Evolutionary conservation across 108 stramenopile species (phyloP), one percentile per base, ranked within the genome.

Genomic region (Cyclotella distinguenda): DNA sequence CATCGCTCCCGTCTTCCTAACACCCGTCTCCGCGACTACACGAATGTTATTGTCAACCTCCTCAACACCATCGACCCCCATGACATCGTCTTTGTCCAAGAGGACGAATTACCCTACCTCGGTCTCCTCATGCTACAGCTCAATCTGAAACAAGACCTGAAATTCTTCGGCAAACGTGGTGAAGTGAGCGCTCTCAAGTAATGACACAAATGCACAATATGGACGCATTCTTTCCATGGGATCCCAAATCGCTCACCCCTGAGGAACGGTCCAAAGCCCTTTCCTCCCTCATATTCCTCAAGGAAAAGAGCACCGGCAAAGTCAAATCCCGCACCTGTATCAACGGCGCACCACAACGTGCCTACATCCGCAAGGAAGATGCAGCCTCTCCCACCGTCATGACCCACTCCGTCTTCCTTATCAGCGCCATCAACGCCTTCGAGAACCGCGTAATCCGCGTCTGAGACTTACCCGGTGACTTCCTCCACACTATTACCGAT

Each of bases 231-330:
- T 49, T 72, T 32, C 70, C 74, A 0, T 21, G 44, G 19, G 22
- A 77, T 40, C n/a, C 44, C 0, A 36, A 27, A 0, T 25, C 47
- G 3, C 67, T 84, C 7, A 69, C 56, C 0, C 9, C 22, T n/a
- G 74, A 80, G 25, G 68, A 84, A 31, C 36, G 40, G 8, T 38
- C 30, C 4, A 44, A 45, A 12, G 66, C 83, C 1, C 67, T 84
- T 12, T 44, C 39, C 15, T 77, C 77, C 45, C 62, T 80, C 0
- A 80, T 79, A 69, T 79, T 73, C 58, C 48, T 84, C 4, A 84
- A 78, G 35, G 38, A 79, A 39, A 84, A 78, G 32, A 34, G 68
- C 9, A 59, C 45, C 48, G 70, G 78, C n/a, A 40, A 26, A 3
- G 70, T 80, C 35, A 85, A 85, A 52, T 75, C 27, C 0, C 53